phyloP scores from a whole-genome alignment of 2,329 filamentous ascomycete species.

The Cladosporium austrohemisphaericum region DNA sequence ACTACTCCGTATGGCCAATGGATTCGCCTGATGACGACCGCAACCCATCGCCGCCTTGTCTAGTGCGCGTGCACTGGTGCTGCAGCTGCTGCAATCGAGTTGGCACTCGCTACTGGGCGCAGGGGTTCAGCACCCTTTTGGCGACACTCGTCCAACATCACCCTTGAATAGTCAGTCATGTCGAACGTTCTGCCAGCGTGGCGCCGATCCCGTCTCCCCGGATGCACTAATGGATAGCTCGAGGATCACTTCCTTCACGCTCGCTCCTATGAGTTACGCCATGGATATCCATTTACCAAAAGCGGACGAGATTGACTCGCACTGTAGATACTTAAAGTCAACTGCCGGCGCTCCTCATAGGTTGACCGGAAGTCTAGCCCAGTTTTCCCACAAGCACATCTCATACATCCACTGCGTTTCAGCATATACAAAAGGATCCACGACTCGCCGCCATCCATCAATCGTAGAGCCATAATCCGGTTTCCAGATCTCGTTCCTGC shows the following conservation, averaged over 20 bases:
- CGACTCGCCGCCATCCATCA: no score
- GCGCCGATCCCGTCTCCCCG: conserved; percentile 5
- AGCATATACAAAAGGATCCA: no score
- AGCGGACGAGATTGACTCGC: conserved; percentile 10
- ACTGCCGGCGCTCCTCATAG: conserved; percentile 7
- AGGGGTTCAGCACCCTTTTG: not conserved
- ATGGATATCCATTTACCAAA: conserved; percentile 6
- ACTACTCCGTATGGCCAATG: conserved; percentile 4
- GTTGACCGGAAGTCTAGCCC: not conserved
- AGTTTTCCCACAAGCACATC: not conserved
- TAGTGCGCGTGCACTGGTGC: conserved; percentile 6
- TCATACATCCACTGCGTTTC: not conserved
- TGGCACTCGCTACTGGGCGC: not conserved
- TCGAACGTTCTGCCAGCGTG: conserved; percentile 10
- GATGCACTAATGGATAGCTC: conserved; percentile 3
- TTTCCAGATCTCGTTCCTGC: no score
- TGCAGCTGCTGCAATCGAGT: conserved; percentile 7
- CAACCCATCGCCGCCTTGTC: not conserved
- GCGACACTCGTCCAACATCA: conserved; percentile 1
- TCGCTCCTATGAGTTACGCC: no score
- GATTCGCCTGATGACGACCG: not conserved
- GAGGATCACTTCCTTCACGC: conserved; percentile 9
- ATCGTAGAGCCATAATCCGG: no score
- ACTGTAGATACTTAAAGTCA: conserved; percentile 13
- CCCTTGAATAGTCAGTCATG: conserved; percentile 10